Percentiles rank a stretch among this genome's conserved stretches.
These are phyloP conservation scores for Asterionellopsis glacialis DNA, from an alignment of 108 stramenopile species.

Conservation along the genomic window DNA sequence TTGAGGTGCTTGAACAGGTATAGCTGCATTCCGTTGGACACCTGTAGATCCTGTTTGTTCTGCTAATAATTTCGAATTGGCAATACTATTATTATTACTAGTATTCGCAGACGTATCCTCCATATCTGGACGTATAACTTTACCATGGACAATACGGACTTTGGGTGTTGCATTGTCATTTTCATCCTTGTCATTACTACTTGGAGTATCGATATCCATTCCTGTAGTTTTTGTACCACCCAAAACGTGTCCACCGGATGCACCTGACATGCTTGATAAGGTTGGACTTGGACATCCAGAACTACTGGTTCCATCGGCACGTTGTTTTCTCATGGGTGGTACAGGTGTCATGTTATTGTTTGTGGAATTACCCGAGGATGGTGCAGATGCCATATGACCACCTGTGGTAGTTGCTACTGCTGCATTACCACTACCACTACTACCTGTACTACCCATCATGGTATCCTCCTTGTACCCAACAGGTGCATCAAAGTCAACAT, in stretches of 20 bases:
- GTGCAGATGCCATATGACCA: constrained; percentile 11
- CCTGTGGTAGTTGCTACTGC: too few relatives aligned
- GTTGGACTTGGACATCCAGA: constrained; percentile 69
- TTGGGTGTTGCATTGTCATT: constrained; percentile 32
- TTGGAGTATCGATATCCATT: too few relatives aligned
- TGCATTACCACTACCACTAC: constrained; percentile 7
- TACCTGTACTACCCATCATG: constrained; percentile 31
- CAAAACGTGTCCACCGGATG: not conserved
- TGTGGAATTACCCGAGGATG: constrained; percentile 13
- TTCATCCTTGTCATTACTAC: constrained; percentile 11
- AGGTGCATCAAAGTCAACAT: constrained; percentile 94
- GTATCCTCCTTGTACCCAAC: constrained; percentile 91
- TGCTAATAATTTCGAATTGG: constrained; percentile 44
- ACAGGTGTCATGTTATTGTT: too few relatives aligned
- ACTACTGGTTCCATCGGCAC: constrained; percentile 33
- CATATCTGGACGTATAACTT: constrained; percentile 59
- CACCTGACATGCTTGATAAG: constrained; percentile 32
- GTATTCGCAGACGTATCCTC: not conserved
- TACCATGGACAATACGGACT: constrained; percentile 78
- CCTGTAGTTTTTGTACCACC: too few relatives aligned
- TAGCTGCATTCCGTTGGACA: constrained; percentile 82
- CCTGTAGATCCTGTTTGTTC: constrained; percentile 75
- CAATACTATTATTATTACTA: not conserved
- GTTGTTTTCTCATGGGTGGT: constrained; percentile 16
- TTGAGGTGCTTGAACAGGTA: constrained; percentile 59